Base-by-base conservation (phyloP, 768 basidiomycete species). In the Vishniacozyma victoriae region DNA sequence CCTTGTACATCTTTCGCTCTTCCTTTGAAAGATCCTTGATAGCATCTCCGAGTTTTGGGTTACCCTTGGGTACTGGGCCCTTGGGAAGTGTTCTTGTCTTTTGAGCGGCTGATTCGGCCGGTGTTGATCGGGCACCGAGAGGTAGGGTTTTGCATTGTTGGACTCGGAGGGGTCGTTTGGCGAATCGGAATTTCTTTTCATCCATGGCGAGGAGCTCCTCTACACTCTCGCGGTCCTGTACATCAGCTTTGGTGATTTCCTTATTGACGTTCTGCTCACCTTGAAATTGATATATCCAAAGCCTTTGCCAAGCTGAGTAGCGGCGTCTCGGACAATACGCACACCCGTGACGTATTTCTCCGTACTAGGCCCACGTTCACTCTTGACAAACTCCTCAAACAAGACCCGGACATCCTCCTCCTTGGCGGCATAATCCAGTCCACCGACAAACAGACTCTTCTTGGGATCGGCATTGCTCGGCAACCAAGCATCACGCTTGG, bases 221-320 rank as follows among this genome's bases (percentile, higher is more conserved):
- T 0, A 95, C 88, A 67, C 87, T 90, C 69, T 83, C 82, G 1
- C 83, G 82, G 57, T 95, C 89, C 92, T 97, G 57, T 4, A 5
- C 20, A 15, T 6, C 9, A 27, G 24, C 18, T 19, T n/a, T n/a
- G 18, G 41, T 19, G 4, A 3, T 5, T n/a, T 15, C 15, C 7
- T 15, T 20, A 16, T 6, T 22, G 16, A 16, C 13, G 22, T 5
- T n/a, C 35, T 19, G 76, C 84, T 52, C 70, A 93, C 93, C 47
- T 76, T 69, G 54, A 96, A 87, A 59, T 89, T 83, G 16, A 97
- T 82, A 63, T 96, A 95, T 9, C 86, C 89, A 69, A 96, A 92
- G 4, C 92, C 92, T 73, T 93, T 95, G 12, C 92, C 93, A 13
- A 96, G 79, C 58, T 90, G 89, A 1, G 89, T 95, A 50, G 86